Percentiles rank a stretch among this genome's conserved stretches.
These are phyloP conservation scores for Angomonas deanei DNA, from an alignment of 208 protist species.

Conservation along the genomic window DNA sequence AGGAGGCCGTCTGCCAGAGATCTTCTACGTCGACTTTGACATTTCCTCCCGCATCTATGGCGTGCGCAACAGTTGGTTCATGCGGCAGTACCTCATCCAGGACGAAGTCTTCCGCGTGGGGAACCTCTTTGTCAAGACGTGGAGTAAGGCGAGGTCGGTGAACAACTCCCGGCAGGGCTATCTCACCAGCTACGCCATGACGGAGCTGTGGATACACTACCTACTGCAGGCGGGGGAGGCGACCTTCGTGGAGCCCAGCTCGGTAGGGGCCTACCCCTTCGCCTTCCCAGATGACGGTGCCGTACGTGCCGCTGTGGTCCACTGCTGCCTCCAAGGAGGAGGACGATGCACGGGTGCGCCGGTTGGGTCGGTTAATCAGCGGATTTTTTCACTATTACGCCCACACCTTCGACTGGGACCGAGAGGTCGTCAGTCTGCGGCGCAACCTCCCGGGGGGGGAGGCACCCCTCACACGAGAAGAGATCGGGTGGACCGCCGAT, in stretches of 20 bases:
- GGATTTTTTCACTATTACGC: conserved; percentile 65
- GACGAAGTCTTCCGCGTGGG: conserved; percentile 46
- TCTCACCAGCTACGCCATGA: conserved; percentile 76
- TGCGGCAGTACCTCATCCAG: conserved; percentile 61
- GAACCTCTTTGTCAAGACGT: conserved; percentile 66
- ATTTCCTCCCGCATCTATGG: conserved; percentile 58
- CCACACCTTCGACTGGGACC: conserved; percentile 37
- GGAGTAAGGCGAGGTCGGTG: conserved; percentile 69
- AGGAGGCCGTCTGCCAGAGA: conserved; percentile 29
- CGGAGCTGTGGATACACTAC: conserved; percentile 71
- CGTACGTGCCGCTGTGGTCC: conserved; percentile 55
- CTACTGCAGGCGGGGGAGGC: conserved; percentile 32
- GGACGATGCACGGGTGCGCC: neutral
- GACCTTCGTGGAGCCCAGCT: conserved; percentile 37
- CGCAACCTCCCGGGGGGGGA: conserved; percentile 7
- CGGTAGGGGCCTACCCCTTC: conserved; percentile 18
- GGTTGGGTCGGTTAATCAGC: conserved; percentile 28
- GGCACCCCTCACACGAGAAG: conserved; percentile 6
- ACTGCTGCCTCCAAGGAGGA: conserved; percentile 1
- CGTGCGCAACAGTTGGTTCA: conserved; percentile 79
- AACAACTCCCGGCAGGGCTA: conserved; percentile 72
- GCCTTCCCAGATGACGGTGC: conserved; percentile 11
- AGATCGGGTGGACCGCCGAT: conserved; percentile 30
- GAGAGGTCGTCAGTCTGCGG: conserved; percentile 37
- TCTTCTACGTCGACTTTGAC: conserved; percentile 80